Evolutionary conservation across 129 eudicot species (phyloP).

Genomic region (Ambrosia trifida): DNA sequence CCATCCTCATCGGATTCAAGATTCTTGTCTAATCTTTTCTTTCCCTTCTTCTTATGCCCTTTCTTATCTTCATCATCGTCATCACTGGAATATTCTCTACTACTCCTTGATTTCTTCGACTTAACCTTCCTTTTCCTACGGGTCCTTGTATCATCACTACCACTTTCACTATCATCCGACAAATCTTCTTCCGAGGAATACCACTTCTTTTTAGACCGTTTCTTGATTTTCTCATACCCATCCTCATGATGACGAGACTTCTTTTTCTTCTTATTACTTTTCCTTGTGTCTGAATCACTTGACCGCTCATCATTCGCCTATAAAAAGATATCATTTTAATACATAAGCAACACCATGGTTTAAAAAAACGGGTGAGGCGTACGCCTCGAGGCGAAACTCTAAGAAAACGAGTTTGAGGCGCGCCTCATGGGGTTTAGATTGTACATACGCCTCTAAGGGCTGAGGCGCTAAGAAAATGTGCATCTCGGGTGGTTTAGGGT

Average conservation of each 20-base stretch:
- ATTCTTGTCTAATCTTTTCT: conserved; percentile 13
- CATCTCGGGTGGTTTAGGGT: no score
- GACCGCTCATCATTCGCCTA: conserved; percentile 41
- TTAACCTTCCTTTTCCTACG: conserved; percentile 35
- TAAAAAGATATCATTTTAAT: not conserved
- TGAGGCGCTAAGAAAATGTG: no score
- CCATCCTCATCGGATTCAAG: conserved; percentile 19
- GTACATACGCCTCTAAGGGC: no score
- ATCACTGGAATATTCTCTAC: conserved; percentile 41
- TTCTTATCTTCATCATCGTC: conserved; percentile 36
- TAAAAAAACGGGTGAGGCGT: no score
- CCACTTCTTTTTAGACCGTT: conserved; percentile 81
- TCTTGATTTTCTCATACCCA: conserved; percentile 56
- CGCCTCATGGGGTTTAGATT: no score
- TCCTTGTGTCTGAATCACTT: conserved; percentile 42
- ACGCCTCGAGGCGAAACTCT: no score
- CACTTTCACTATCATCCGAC: conserved; percentile 44
- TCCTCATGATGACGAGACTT: conserved; percentile 52
- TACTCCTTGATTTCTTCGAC: conserved; percentile 31
- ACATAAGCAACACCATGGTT: conserved; percentile 15
- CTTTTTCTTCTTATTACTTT: conserved; percentile 49
- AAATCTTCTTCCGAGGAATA: conserved; percentile 67
- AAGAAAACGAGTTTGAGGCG: no score
- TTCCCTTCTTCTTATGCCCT: conserved; percentile 27
- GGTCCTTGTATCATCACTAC: conserved; percentile 38